phyloP scores from a whole-genome alignment of 441 rosid genomes.

The Macaranga tanarius region DNA sequence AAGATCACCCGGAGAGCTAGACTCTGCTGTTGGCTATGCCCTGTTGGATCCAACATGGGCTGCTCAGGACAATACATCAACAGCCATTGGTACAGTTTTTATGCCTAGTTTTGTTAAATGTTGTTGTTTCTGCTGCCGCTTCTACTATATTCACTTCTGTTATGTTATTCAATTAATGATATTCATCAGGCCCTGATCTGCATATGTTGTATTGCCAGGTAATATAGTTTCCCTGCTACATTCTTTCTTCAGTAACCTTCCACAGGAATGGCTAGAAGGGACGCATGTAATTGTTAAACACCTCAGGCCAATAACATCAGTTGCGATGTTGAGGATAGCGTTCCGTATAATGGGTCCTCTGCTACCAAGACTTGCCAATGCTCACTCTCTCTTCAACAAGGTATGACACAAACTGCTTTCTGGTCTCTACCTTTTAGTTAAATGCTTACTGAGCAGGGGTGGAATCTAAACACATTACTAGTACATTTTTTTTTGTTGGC shows the following conservation, averaged over 20 bases:
- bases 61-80: conserved; percentile 96
- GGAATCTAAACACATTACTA: neutral
- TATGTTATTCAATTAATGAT: neutral
- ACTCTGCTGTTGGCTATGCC: conserved; percentile 92
- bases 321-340: conserved; percentile 89
- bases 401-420: conserved; percentile 33
- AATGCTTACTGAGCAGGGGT: conserved; percentile 8
- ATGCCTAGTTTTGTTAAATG: neutral
- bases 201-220: conserved; percentile 49
- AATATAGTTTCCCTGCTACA: conserved; percentile 87
- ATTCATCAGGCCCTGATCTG: neutral
- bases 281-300: conserved; percentile 70
- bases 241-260: conserved; percentile 93
- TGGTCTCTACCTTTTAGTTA: conserved; percentile 8
- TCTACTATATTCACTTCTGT: neutral
- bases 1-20: conserved; percentile 71
- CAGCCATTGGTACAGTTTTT: conserved; percentile 73
- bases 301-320: conserved; percentile 87
- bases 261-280: conserved; percentile 98
- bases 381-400: conserved; percentile 88
- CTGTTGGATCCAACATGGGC: conserved; percentile 98
- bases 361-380: conserved; percentile 89
- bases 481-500: neutral
- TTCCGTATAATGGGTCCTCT: conserved; percentile 95
- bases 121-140: neutral